These are phyloP conservation scores for Teunomyces pallodes DNA, from an alignment of 805 yeast species.

Conservation along the genomic window DNA sequence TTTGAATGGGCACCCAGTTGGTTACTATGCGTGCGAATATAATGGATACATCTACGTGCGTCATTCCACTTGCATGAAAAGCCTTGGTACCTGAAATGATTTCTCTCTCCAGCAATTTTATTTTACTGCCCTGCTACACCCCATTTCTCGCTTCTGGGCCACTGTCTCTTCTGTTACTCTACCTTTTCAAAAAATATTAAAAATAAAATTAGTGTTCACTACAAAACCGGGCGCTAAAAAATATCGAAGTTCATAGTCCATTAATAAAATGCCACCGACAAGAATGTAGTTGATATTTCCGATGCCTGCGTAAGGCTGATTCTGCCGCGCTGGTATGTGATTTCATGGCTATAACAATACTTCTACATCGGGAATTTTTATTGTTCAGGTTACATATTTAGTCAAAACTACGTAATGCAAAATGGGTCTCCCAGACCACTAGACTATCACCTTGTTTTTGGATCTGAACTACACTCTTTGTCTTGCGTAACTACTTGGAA, in stretches of 20 bases:
- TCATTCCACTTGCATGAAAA: background rate
- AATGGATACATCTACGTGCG: background rate
- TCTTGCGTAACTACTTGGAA: background rate
- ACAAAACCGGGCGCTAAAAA: conserved; percentile 1
- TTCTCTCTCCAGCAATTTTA: background rate
- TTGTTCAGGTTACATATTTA: background rate
- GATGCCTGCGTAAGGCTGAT: background rate
- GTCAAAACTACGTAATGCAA: background rate
- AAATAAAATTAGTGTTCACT: conserved; percentile 1
- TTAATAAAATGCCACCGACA: background rate
- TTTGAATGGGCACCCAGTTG: background rate
- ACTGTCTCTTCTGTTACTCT: background rate
- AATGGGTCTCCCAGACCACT: background rate
- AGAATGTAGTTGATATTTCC: background rate
- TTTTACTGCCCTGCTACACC: background rate
- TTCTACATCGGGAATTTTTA: background rate
- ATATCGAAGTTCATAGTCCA: background rate
- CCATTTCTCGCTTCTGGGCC: background rate
- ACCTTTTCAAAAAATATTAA: background rate
- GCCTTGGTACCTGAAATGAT: background rate
- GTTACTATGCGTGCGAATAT: background rate
- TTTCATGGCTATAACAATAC: background rate
- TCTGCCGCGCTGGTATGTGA: background rate
- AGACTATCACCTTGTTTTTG: background rate
- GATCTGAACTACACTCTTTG: background rate